Conservation (phyloP, 2,329 filamentous ascomycete species). For the Penicillium capsulatum region DNA sequence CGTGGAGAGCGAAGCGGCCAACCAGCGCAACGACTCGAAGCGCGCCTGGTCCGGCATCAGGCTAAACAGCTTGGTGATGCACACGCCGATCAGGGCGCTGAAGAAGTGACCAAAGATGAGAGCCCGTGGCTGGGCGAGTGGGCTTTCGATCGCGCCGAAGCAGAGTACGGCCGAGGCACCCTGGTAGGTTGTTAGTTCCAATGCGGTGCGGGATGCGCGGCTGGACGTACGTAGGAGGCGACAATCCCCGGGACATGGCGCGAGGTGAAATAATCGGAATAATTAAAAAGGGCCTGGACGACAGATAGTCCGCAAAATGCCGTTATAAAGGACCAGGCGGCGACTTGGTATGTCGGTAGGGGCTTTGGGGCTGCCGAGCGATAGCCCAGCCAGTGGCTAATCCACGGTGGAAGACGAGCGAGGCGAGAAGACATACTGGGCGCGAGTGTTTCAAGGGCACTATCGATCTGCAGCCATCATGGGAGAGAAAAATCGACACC, state of each 20-base stretch:
- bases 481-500: constrained; percentile 1
- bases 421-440: constrained; percentile 11
- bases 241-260: constrained; percentile 27
- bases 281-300: constrained; percentile 25
- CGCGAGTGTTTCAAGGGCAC: not conserved
- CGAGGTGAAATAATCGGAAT: constrained; percentile 24
- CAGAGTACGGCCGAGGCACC: constrained; percentile 33
- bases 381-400: constrained; percentile 30
- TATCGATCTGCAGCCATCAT: too few species aligned
- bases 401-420: constrained; percentile 23
- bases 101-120: constrained; percentile 34
- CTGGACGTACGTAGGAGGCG: constrained; percentile 25
- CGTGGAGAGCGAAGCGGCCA: constrained; percentile 32
- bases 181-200: constrained; percentile 7
- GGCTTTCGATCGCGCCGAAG: constrained; percentile 32
- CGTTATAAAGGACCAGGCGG: constrained; percentile 27
- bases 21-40: constrained; percentile 28
- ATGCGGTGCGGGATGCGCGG: not conserved
- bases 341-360: constrained; percentile 20
- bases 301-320: constrained; percentile 27
- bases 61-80: constrained; percentile 31
- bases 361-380: constrained; percentile 22
- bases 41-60: constrained; percentile 30
- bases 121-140: constrained; percentile 32
- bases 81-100: constrained; percentile 29